Evolutionary conservation across 345 rosid species (phyloP).

Genomic region (Turnera subulata): DNA sequence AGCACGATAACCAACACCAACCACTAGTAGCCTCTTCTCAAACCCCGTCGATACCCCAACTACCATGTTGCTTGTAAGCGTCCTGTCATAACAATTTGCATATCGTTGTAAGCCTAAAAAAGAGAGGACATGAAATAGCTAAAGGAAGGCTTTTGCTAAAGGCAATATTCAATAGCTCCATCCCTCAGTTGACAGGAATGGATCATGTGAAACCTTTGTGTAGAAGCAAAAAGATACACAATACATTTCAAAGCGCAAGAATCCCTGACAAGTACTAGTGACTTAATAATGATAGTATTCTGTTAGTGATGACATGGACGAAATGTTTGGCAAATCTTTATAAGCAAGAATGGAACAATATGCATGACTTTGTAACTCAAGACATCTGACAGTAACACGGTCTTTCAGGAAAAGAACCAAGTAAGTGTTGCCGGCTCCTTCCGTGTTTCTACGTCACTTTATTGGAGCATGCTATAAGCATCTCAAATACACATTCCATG

Average conservation of each 20-base stretch:
- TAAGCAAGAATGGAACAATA: too few species aligned
- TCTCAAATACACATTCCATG: background rate
- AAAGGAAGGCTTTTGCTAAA: background rate
- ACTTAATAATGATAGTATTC: too few species aligned
- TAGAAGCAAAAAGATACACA: too few species aligned
- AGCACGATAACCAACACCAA: conserved; percentile 95
- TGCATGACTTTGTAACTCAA: too few species aligned
- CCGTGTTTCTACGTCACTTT: background rate
- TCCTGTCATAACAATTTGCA: conserved; percentile 32
- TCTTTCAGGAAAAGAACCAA: too few species aligned
- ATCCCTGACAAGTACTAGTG: background rate
- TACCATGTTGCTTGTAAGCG: conserved; percentile 90
- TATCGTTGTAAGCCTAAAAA: background rate
- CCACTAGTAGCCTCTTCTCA: conserved; percentile 79
- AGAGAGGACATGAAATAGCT: background rate
- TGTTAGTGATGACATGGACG: too few species aligned
- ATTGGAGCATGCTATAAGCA: too few species aligned
- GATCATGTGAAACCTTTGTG: background rate
- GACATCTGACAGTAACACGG: too few species aligned
- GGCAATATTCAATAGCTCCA: background rate
- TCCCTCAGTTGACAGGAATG: background rate
- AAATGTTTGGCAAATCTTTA: too few species aligned
- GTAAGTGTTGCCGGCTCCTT: background rate
- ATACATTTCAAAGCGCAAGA: too few species aligned
- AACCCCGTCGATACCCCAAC: conserved; percentile 97